These are phyloP conservation scores for Apiotrichum gracile DNA, from an alignment of 1,284 basidiomycete species.

Conservation along the genomic window DNA sequence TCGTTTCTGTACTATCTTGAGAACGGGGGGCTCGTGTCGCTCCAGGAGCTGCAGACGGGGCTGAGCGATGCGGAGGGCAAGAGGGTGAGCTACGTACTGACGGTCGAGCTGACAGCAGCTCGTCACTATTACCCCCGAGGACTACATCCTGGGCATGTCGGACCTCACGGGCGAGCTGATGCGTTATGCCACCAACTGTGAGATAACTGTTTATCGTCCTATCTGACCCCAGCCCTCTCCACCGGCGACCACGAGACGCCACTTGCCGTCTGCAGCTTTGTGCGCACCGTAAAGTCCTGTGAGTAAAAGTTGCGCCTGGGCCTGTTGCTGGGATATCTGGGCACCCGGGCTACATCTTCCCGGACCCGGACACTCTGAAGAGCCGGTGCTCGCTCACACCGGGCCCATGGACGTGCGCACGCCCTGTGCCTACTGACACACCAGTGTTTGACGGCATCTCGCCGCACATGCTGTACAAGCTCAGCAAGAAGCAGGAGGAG, in stretches of 20 bases:
- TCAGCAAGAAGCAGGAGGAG: slow-evolving; percentile 81
- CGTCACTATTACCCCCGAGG: slow-evolving; percentile 67
- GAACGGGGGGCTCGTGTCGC: slow-evolving; percentile 63
- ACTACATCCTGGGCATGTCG: slow-evolving; percentile 86
- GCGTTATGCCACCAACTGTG: slow-evolving; percentile 74
- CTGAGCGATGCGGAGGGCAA: slow-evolving; percentile 51
- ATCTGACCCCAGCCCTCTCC: slow-evolving; percentile 48
- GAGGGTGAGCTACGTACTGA: not conserved
- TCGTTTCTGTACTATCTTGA: slow-evolving; percentile 85
- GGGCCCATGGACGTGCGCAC: not conserved
- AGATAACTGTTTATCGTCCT: slow-evolving; percentile 4
- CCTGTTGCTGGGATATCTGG: no score
- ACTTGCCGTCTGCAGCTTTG: slow-evolving; percentile 65
- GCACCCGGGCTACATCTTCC: no score
- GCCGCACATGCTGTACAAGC: slow-evolving; percentile 45
- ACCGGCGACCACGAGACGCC: slow-evolving; percentile 67
- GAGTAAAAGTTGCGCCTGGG: slow-evolving; percentile 40
- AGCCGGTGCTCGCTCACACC: not conserved
- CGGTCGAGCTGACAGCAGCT: slow-evolving; percentile 17
- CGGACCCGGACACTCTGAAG: no score
- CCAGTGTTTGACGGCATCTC: slow-evolving; percentile 38
- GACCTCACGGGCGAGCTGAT: slow-evolving; percentile 95
- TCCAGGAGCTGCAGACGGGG: slow-evolving; percentile 60
- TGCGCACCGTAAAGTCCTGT: slow-evolving; percentile 72
- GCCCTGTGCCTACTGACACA: not conserved